Percentiles rank a stretch among this genome's conserved stretches.
phyloP scores from a whole-genome alignment of 768 basidiomycete species.

The Cubamyces sp. region DNA sequence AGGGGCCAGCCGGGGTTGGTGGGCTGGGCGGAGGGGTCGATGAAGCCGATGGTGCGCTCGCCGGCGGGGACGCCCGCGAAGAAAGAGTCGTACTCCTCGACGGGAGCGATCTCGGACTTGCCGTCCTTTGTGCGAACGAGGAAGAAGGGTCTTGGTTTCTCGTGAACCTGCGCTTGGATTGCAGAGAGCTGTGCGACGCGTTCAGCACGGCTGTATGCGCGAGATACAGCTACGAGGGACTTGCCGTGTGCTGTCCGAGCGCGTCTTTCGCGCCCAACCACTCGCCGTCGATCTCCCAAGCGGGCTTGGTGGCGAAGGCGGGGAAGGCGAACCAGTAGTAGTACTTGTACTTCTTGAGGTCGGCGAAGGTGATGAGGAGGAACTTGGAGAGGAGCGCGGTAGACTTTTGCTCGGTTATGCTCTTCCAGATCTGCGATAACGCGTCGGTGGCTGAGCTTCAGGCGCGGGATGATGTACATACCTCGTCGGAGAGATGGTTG shows the following conservation, averaged over 20 bases:
- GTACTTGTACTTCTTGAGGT: constrained; percentile 97
- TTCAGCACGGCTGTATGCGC: not conserved
- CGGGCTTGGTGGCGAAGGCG: constrained; percentile 85
- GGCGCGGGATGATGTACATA: constrained; percentile 35
- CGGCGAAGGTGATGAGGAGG: constrained; percentile 91
- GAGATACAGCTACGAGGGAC: constrained; percentile 11
- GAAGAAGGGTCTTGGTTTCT: constrained; percentile 58
- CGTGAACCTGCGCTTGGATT: constrained; percentile 54
- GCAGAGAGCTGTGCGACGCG: constrained; percentile 47
- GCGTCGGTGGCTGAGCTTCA: not conserved
- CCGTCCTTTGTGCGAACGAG: constrained; percentile 51
- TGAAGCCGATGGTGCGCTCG: constrained; percentile 39
- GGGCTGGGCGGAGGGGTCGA: constrained; percentile 79
- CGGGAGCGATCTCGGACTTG: constrained; percentile 47
- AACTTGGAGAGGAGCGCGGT: constrained; percentile 71
- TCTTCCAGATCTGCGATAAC: constrained; percentile 66
- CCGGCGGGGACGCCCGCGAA: constrained; percentile 49
- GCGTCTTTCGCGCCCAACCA: constrained; percentile 56
- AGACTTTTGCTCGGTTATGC: constrained; percentile 55
- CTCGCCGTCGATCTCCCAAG: constrained; percentile 81
- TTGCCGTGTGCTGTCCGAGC: constrained; percentile 48
- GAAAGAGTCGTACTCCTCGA: constrained; percentile 63
- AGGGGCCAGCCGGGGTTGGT: constrained; percentile 75
- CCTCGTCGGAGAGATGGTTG: constrained; percentile 69
- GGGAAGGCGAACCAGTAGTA: constrained; percentile 99